Percentiles rank a stretch among this genome's conserved stretches.
Evolutionary conservation across 2,329 filamentous ascomycete genomes (phyloP).

Genomic region (Botrytis fragariae): DNA sequence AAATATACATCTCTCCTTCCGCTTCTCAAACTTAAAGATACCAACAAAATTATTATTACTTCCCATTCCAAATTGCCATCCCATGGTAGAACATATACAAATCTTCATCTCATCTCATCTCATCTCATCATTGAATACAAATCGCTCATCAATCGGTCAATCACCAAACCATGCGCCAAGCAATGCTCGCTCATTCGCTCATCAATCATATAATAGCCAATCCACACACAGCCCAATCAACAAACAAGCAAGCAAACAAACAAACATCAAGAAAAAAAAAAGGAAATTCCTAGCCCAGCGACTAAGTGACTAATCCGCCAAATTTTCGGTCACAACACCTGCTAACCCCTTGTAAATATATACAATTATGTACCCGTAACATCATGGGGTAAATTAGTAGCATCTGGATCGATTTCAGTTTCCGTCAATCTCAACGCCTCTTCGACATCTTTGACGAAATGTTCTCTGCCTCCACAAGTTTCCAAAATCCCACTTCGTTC

Average conservation of each 20-base stretch:
- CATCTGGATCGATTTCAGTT: slow-evolving; percentile 47
- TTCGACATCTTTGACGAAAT: slow-evolving; percentile 81
- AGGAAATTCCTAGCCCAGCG: neutral
- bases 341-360: neutral
- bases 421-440: slow-evolving; percentile 82
- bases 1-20: neutral
- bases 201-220: slow-evolving; percentile 3
- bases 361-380: slow-evolving; percentile 25
- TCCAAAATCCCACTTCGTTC: slow-evolving; percentile 80
- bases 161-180: slow-evolving; percentile 1
- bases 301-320: neutral
- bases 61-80: neutral
- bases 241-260: neutral
- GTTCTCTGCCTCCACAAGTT: slow-evolving; percentile 69
- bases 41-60: neutral
- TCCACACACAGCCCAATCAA: neutral
- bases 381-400: slow-evolving; percentile 28
- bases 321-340: neutral
- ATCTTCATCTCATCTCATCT: neutral
- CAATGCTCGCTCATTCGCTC: slow-evolving; percentile 11
- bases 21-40: neutral
- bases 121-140: slow-evolving; percentile 11
- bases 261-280: neutral
- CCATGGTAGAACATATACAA: neutral
- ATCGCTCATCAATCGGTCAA: neutral